Evolutionary conservation across 108 stramenopile species (phyloP).

Genomic region (Cyclotella choctawhatcheeana): DNA sequence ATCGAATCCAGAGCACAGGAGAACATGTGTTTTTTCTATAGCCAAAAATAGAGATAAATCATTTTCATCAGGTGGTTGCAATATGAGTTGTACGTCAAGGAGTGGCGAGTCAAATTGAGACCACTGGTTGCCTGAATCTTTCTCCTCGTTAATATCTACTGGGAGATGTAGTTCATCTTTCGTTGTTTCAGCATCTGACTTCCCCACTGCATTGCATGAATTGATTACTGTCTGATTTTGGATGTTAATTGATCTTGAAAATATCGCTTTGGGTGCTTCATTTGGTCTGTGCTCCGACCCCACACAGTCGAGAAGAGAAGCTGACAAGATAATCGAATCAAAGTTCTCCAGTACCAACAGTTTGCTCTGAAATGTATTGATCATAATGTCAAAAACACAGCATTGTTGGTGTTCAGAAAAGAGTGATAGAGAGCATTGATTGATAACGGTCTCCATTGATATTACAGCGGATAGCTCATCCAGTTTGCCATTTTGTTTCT

Average conservation of each 20-base stretch:
- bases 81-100: slow-evolving; percentile 15
- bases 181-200: too few relatives aligned
- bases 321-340: slow-evolving; percentile 37
- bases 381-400: slow-evolving; percentile 44
- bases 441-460: slow-evolving; percentile 37
- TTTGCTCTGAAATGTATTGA: slow-evolving; percentile 19
- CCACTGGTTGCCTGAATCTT: not conserved
- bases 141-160: not conserved
- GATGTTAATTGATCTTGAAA: slow-evolving; percentile 4
- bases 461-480: slow-evolving; percentile 27
- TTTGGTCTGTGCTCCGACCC: slow-evolving; percentile 48
- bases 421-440: slow-evolving; percentile 46
- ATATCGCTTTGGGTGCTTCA: not conserved
- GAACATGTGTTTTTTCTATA: slow-evolving; percentile 38
- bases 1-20: slow-evolving; percentile 45
- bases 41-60: slow-evolving; percentile 23
- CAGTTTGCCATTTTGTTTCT: too few relatives aligned
- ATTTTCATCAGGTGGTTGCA: slow-evolving; percentile 31
- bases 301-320: slow-evolving; percentile 47
- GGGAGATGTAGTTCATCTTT: not conserved
- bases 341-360: slow-evolving; percentile 54
- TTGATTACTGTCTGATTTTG: not conserved
- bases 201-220: too few relatives aligned
- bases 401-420: slow-evolving; percentile 30
- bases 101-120: slow-evolving; percentile 27